phyloP scores from a whole-genome alignment of 2,329 filamentous ascomycete species.

The Coleophoma cylindrospora region DNA sequence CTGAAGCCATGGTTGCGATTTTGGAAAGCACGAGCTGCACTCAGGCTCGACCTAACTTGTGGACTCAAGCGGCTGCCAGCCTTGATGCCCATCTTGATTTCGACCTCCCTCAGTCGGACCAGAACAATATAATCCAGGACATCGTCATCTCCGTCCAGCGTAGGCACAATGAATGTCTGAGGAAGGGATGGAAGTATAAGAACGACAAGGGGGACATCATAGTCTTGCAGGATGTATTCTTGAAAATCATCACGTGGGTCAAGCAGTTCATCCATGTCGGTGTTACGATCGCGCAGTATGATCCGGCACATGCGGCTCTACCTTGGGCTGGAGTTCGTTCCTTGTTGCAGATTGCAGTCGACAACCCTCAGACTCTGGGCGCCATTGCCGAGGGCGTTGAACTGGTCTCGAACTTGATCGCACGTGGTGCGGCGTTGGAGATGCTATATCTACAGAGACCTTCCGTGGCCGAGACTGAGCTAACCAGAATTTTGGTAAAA shows the following conservation, averaged over 20 bases:
- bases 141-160: too few species aligned
- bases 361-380: background rate
- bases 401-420: background rate
- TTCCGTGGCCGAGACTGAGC: background rate
- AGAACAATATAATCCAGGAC: too few species aligned
- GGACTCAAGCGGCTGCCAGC: too few species aligned
- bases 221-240: background rate
- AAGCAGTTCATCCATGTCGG: background rate
- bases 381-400: background rate
- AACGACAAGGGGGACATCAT: background rate
- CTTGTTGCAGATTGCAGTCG: constrained; percentile 4
- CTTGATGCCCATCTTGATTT: too few species aligned
- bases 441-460: background rate
- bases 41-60: too few species aligned
- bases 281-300: background rate
- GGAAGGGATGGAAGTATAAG: background rate
- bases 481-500: background rate
- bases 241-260: background rate
- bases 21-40: too few species aligned
- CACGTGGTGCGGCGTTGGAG: background rate
- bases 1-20: too few species aligned
- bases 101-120: too few species aligned
- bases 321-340: constrained; percentile 12
- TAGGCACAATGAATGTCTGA: too few species aligned
- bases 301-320: background rate